A percentile compares a stretch with the other conserved stretches of the same genome.
phyloP scores from a whole-genome alignment of 2,329 filamentous ascomycete genomes.

The Fusarium miscanthi region DNA sequence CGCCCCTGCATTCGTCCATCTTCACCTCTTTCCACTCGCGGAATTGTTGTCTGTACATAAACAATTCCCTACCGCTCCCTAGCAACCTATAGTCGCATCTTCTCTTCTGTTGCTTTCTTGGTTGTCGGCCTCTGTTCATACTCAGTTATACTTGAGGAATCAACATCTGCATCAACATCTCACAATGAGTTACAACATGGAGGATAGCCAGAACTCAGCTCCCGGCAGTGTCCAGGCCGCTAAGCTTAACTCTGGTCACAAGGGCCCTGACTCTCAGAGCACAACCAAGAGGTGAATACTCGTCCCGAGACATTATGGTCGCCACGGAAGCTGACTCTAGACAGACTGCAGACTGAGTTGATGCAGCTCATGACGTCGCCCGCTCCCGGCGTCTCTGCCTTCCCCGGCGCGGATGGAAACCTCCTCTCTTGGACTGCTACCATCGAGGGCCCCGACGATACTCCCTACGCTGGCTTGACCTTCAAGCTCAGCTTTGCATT shows the following conservation, averaged over 20 bases:
- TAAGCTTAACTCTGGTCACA: conserved; percentile 69
- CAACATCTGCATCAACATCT: conserved; percentile 19
- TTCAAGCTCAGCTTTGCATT: conserved; percentile 95
- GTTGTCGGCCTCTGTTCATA: conserved; percentile 7
- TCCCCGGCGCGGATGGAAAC: conserved; percentile 90
- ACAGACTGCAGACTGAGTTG: conserved; percentile 92
- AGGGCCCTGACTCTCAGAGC: conserved; percentile 74
- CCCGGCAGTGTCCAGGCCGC: conserved; percentile 70
- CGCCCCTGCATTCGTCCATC: conserved; percentile 25
- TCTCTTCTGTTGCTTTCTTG: conserved; percentile 17
- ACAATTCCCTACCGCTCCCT: conserved; percentile 10
- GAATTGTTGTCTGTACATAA: conserved; percentile 34
- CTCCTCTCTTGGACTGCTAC: conserved; percentile 94
- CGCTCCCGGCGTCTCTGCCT: conserved; percentile 93
- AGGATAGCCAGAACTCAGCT: conserved; percentile 73
- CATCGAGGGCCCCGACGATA: conserved; percentile 89
- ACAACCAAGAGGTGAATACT: conserved; percentile 77
- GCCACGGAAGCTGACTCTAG: conserved; percentile 12
- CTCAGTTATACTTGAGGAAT: conserved; percentile 1
- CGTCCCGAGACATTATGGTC: not conserved
- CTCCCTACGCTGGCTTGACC: conserved; percentile 86
- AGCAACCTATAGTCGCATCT: conserved; percentile 4
- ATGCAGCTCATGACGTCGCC: conserved; percentile 99
- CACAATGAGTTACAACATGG: conserved; percentile 59
- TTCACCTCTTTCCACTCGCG: conserved; percentile 40